phyloP scores from a whole-genome alignment of 2,329 filamentous ascomycete genomes.

The Sporothrix dimorphospora region DNA sequence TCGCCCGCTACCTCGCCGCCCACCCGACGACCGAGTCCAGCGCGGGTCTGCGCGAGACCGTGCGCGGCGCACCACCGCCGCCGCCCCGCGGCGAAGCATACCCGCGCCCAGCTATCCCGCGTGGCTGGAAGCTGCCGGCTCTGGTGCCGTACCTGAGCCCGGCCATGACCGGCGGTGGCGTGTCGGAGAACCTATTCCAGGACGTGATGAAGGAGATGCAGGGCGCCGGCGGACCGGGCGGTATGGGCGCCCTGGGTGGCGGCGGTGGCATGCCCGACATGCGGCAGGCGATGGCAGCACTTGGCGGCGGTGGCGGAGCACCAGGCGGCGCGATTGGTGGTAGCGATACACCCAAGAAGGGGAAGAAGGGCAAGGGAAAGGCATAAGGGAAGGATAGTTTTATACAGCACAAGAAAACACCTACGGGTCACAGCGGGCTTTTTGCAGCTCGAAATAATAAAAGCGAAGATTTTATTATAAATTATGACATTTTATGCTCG shows the following conservation, averaged over 20 bases:
- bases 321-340: conserved; percentile 30
- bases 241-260: conserved; percentile 33
- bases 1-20: conserved; percentile 73
- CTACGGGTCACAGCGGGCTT: not conserved
- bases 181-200: conserved; percentile 91
- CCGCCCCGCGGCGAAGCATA: conserved; percentile 67
- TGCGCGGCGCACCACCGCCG: conserved; percentile 72
- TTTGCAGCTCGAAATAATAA: not conserved
- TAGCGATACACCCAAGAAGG: conserved; percentile 29
- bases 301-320: conserved; percentile 21
- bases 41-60: conserved; percentile 69
- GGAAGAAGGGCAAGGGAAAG: conserved; percentile 39
- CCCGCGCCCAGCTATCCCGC: conserved; percentile 73
- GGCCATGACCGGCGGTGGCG: conserved; percentile 88
- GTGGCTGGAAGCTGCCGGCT: conserved; percentile 87
- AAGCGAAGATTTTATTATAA: not conserved
- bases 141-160: conserved; percentile 86
- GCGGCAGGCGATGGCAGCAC: conserved; percentile 28
- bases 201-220: conserved; percentile 97
- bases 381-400: conserved; percentile 27
- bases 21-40: conserved; percentile 75
- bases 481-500: not conserved
- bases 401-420: not conserved
- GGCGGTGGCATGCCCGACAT: conserved; percentile 36
- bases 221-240: conserved; percentile 39